A percentile compares a stretch with the other conserved stretches of the same genome.
Conservation (phyloP, 2,329 filamentous ascomycete species). For the Colletotrichum noveboracense region DNA sequence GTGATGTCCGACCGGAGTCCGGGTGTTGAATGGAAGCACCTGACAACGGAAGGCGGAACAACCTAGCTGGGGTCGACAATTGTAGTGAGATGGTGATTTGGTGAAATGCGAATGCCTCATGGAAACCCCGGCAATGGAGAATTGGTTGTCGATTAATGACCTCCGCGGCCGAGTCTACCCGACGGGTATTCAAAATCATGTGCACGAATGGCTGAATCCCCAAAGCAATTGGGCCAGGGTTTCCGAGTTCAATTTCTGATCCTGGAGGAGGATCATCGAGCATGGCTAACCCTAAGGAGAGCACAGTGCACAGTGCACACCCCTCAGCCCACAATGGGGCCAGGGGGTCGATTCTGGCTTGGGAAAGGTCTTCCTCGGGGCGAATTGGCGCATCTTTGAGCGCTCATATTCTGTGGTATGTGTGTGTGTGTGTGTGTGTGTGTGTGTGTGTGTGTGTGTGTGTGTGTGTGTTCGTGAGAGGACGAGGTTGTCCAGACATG, state of each 20-base stretch:
- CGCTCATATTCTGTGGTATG: neutral
- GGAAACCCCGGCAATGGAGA: neutral
- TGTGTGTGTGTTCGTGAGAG: neutral
- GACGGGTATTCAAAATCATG: neutral
- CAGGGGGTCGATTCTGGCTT: neutral
- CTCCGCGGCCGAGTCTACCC: conserved; percentile 16
- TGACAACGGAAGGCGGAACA: neutral
- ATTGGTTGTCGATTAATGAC: neutral
- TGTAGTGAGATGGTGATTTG: neutral
- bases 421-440: neutral
- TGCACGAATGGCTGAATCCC: neutral
- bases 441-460: neutral
- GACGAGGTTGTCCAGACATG: neutral
- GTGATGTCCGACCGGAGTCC: conserved; percentile 1
- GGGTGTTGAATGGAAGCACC: neutral
- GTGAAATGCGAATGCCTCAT: neutral
- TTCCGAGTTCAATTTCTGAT: conserved; percentile 19
- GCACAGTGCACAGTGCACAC: conserved; percentile 12
- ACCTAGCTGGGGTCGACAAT: neutral
- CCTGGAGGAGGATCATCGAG: conserved; percentile 18
- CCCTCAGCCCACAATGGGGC: neutral
- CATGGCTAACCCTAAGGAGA: conserved; percentile 1
- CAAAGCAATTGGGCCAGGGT: conserved; percentile 15
- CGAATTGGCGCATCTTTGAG: neutral
- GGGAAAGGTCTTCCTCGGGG: neutral